Conservation (phyloP, 1,139 yeast species). For the Tardiomyces depauwii region DNA sequence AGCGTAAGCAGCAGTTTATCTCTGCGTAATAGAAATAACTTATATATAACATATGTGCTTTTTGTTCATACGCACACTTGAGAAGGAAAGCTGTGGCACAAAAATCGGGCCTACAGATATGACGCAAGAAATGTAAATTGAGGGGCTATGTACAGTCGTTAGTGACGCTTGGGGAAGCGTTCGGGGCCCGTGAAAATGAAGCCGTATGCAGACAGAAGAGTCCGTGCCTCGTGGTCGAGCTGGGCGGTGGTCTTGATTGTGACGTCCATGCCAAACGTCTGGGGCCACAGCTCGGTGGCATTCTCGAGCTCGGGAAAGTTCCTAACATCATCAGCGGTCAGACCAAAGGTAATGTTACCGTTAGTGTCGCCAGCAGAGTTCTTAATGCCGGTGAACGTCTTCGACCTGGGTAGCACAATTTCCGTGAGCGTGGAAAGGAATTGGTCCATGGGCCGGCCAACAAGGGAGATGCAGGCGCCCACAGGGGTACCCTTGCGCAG, state of each 20-base stretch:
- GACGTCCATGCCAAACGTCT: slow-evolving; percentile 75
- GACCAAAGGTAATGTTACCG: slow-evolving; percentile 82
- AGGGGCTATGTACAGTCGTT: slow-evolving; percentile 4
- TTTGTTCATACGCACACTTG: neutral
- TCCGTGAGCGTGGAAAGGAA: slow-evolving; percentile 81
- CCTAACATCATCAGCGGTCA: slow-evolving; percentile 64
- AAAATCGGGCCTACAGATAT: no score
- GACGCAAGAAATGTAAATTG: no score
- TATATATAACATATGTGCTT: neutral
- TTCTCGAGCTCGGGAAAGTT: slow-evolving; percentile 90
- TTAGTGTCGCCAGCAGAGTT: slow-evolving; percentile 69
- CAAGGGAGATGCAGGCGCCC: slow-evolving; percentile 77
- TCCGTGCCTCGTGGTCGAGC: slow-evolving; percentile 86
- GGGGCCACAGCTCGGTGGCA: slow-evolving; percentile 85
- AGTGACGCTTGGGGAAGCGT: slow-evolving; percentile 26
- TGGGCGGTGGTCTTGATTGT: slow-evolving; percentile 84
- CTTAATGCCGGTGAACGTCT: slow-evolving; percentile 74
- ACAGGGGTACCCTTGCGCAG: slow-evolving; percentile 80
- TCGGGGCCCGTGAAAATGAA: slow-evolving; percentile 60
- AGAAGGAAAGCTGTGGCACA: neutral
- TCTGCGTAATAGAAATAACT: neutral
- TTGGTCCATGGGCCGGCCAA: slow-evolving; percentile 78
- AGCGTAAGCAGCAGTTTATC: slow-evolving; percentile 12
- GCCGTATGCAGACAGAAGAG: slow-evolving; percentile 71
- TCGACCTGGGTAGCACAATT: slow-evolving; percentile 83